Conservation (phyloP, 2,329 filamentous ascomycete species). For the Paracoccidioides lutzii region DNA sequence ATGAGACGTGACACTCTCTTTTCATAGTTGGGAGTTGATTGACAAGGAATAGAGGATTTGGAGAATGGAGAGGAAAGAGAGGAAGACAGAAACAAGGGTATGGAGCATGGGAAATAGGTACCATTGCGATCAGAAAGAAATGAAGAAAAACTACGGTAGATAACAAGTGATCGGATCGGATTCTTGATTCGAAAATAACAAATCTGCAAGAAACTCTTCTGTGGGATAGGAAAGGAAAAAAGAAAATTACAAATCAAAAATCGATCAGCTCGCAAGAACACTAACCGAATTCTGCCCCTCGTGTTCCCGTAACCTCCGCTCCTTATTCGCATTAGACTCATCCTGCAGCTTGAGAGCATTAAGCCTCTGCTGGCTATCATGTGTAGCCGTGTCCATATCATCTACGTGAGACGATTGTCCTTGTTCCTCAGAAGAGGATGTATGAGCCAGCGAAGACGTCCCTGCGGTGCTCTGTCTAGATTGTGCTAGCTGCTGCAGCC, state of each 20-base stretch:
- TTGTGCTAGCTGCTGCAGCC: constrained; percentile 66
- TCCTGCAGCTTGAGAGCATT: constrained; percentile 87
- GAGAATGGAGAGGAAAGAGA: too few species aligned
- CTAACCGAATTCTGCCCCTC: constrained; percentile 34
- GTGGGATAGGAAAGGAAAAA: constrained; percentile 24
- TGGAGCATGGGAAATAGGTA: too few species aligned
- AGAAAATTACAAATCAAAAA: constrained; percentile 9
- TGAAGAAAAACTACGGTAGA: too few species aligned
- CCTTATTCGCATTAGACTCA: constrained; percentile 40
- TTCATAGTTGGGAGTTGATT: too few species aligned
- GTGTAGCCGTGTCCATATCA: constrained; percentile 64
- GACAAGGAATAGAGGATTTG: too few species aligned
- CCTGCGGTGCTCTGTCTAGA: constrained; percentile 43
- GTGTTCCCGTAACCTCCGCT: constrained; percentile 35
- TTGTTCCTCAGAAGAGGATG: constrained; percentile 21
- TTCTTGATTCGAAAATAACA: too few species aligned
- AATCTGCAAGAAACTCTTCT: constrained; percentile 22
- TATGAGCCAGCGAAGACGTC: constrained; percentile 19
- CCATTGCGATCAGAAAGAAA: too few species aligned
- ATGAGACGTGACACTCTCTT: too few species aligned
- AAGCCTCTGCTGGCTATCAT: constrained; percentile 74
- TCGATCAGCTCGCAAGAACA: constrained; percentile 20
- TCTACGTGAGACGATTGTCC: constrained; percentile 33
- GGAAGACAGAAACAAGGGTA: too few species aligned
- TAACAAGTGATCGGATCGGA: too few species aligned